A percentile compares a stretch with the other conserved stretches of the same genome.
These are phyloP conservation scores for Cystobasidium tubakii DNA, from an alignment of 768 basidiomycete species.

Conservation along the genomic window DNA sequence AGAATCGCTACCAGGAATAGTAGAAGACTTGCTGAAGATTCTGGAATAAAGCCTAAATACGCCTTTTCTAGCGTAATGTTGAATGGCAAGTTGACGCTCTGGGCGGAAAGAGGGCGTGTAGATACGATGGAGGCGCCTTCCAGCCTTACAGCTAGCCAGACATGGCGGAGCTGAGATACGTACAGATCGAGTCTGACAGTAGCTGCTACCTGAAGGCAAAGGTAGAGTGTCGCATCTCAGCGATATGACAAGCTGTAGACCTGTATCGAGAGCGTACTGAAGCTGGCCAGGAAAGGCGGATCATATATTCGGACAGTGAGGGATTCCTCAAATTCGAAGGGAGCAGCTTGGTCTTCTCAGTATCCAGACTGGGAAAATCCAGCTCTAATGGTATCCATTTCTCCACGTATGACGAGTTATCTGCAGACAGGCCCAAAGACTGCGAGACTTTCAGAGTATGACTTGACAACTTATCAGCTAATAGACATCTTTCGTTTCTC, in stretches of 20 bases:
- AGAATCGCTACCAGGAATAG: not conserved
- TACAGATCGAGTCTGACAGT: not conserved
- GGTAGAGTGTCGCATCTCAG: no score
- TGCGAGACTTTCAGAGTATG: not conserved
- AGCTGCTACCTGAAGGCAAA: not conserved
- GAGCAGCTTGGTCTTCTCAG: not conserved
- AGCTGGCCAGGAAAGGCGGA: conserved; percentile 22
- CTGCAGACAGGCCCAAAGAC: not conserved
- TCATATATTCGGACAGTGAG: not conserved
- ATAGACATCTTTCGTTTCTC: no score
- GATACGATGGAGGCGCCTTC: not conserved
- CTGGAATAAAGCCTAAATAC: conserved; percentile 2
- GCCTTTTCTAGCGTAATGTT: not conserved
- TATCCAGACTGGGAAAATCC: no score
- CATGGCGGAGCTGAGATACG: no score
- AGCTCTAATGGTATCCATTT: not conserved
- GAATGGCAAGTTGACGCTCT: not conserved
- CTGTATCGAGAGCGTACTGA: not conserved
- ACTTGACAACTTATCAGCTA: no score
- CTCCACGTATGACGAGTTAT: conserved; percentile 1
- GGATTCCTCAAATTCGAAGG: not conserved
- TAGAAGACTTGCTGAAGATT: not conserved
- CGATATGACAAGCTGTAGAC: not conserved
- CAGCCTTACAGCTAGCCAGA: not conserved
- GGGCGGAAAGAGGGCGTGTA: not conserved